Evolutionary conservation across 2,329 filamentous ascomycete species (phyloP), one percentile per base, ranked within the genome.

Genomic region (Penicillium fuscoglaucum): DNA sequence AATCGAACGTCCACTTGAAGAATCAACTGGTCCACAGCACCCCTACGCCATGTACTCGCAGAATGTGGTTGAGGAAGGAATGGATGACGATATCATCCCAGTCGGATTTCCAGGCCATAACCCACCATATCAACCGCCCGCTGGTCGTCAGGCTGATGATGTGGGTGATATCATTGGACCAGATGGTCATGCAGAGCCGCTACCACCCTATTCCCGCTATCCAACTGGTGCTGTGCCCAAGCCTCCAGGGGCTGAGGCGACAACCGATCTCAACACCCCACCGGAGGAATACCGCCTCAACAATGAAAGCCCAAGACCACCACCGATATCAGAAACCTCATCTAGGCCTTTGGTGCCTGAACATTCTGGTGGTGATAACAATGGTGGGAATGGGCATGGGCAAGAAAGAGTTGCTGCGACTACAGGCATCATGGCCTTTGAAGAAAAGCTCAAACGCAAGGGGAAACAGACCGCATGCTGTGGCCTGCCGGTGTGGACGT

Each of bases 191-290:
- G 88, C 90, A 1, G 93, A 98, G 74, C 91, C 96, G 73, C 79
- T 97, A 19, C 93, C 93, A 13, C 93, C 93, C 0, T 98, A 98
- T 71, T 90, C 91, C 15, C 84, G 91, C 72, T 97, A 96, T 74
- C 91, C 93, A 2, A 90, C 96, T 52, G 89, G 91, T 57, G 80
- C 87, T 76, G 74, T 83, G 71, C 70, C 84, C 74, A 80, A 91
- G 84, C 68, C 70, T 1, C 77, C 79, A 28, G 78, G 77, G 28
- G 59, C 64, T 45, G 68, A 70, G 52, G 57, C 59, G 29, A 61
- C 66, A 29, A 59, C 62, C 41, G 68, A 66, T 61, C 60, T 65
- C 35, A 62, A 81, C 7, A 64, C 79, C 2, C 84, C 86, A 2
- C 62, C 79, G 1, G 79, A 81, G 50, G 76, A 89, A 21, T 75